Conservation (phyloP, 805 yeast species). For the Candida parachauliodes region DNA sequence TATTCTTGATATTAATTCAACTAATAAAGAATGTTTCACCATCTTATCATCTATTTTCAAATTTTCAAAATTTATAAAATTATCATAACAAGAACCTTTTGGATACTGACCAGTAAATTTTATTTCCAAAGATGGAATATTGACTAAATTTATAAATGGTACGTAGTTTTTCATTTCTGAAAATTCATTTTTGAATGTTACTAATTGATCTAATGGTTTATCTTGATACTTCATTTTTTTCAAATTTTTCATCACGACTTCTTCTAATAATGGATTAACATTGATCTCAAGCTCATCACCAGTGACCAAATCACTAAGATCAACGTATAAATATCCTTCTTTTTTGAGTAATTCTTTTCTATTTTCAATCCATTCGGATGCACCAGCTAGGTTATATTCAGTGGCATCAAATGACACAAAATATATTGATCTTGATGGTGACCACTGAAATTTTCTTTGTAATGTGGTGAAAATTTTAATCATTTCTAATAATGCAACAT, state of each 20-base stretch:
- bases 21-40: conserved; percentile 52
- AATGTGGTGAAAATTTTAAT: conserved; percentile 64
- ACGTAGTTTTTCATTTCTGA: conserved; percentile 56
- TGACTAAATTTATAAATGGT: conserved; percentile 61
- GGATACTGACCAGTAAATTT: conserved; percentile 50
- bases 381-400: conserved; percentile 77
- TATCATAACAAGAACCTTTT: conserved; percentile 59
- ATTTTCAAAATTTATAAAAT: conserved; percentile 50
- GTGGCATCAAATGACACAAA: conserved; percentile 84
- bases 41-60: conserved; percentile 52
- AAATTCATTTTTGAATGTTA: conserved; percentile 25
- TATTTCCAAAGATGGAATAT: conserved; percentile 67
- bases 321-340: conserved; percentile 69
- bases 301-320: conserved; percentile 63
- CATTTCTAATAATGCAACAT: conserved; percentile 67
- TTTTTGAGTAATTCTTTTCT: conserved; percentile 49
- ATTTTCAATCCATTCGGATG: conserved; percentile 70
- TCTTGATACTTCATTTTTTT: conserved; percentile 18
- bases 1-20: conserved; percentile 51
- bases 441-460: conserved; percentile 67
- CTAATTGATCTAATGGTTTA: conserved; percentile 19
- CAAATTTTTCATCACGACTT: conserved; percentile 43
- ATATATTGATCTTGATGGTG: conserved; percentile 75
- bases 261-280: conserved; percentile 63
- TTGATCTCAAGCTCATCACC: conserved; percentile 51